phyloP scores from a whole-genome alignment of 345 rosid species.

The Ailanthus altissimus region DNA sequence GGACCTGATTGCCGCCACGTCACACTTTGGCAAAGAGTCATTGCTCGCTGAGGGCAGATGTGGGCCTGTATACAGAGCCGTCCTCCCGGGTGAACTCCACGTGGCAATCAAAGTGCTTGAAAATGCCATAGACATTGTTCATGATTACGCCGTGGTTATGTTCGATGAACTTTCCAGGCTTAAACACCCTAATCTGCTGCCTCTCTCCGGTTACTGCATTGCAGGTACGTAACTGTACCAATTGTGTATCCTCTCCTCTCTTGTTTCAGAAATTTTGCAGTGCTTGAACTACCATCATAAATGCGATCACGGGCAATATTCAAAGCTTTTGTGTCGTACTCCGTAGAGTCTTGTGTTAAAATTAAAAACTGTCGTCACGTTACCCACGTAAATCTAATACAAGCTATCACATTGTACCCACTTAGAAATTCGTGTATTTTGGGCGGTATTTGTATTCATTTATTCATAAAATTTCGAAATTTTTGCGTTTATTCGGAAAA shows the following conservation, averaged over 20 bases:
- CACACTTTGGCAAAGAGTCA: conserved; percentile 86
- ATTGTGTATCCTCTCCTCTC: neutral
- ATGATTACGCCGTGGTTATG: conserved; percentile 50
- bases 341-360: neutral
- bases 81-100: conserved; percentile 86
- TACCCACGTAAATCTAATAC: conserved; percentile 24
- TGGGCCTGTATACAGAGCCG: conserved; percentile 82
- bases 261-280: neutral
- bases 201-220: conserved; percentile 91
- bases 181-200: conserved; percentile 79
- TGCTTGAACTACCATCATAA: conserved; percentile 28
- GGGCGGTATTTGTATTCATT: neutral
- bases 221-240: conserved; percentile 56
- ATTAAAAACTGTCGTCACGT: neutral
- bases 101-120: conserved; percentile 93
- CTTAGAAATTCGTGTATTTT: conserved; percentile 22
- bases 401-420: conserved; percentile 24
- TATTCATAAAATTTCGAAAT: neutral
- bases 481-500: neutral
- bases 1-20: conserved; percentile 94
- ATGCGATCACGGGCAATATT: conserved; percentile 42
- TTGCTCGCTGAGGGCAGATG: conserved; percentile 73
- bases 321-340: conserved; percentile 30
- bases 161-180: conserved; percentile 73
- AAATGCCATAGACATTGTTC: conserved; percentile 52